Conservation (phyloP, 768 basidiomycete species). For the Porphyrellus cyaneotinctus region DNA sequence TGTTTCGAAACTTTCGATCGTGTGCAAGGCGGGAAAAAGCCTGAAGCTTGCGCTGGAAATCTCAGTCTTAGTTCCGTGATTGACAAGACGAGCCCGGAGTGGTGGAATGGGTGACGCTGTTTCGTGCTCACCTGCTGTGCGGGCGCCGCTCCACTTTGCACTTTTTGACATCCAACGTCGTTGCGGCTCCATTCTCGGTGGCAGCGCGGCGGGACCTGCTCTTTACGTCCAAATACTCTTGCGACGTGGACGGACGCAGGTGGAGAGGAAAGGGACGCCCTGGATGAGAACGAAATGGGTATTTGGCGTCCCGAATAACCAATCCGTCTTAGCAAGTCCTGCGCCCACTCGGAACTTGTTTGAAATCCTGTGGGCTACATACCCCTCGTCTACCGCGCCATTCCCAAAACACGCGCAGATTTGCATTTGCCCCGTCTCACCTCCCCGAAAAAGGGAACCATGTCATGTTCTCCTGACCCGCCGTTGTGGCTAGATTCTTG, state of each 20-base stretch:
- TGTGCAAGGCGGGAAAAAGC: neutral
- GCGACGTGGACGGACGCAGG: neutral
- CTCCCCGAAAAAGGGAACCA: conserved; percentile 5
- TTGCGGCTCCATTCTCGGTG: conserved; percentile 8
- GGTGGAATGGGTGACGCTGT: neutral
- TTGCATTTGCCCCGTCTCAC: conserved; percentile 2
- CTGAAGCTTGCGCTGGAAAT: too few relatives aligned
- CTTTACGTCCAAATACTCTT: neutral
- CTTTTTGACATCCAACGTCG: neutral
- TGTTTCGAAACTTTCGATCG: conserved; percentile 11
- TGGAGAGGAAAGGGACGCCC: neutral
- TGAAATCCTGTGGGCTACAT: neutral
- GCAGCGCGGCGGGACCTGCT: conserved; percentile 6
- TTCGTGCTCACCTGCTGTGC: conserved; percentile 1
- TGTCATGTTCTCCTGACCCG: conserved; percentile 8
- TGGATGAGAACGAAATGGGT: neutral
- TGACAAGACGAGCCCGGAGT: too few relatives aligned
- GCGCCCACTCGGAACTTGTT: conserved; percentile 1
- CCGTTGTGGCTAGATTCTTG: neutral
- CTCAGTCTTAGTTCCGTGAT: too few relatives aligned
- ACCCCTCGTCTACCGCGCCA: neutral
- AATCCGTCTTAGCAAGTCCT: neutral
- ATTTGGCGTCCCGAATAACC: conserved; percentile 12
- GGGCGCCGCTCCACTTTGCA: neutral
- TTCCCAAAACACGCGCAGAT: neutral